Conservation (phyloP, 495 filamentous ascomycete species). For the Aeminium ludgeri region DNA sequence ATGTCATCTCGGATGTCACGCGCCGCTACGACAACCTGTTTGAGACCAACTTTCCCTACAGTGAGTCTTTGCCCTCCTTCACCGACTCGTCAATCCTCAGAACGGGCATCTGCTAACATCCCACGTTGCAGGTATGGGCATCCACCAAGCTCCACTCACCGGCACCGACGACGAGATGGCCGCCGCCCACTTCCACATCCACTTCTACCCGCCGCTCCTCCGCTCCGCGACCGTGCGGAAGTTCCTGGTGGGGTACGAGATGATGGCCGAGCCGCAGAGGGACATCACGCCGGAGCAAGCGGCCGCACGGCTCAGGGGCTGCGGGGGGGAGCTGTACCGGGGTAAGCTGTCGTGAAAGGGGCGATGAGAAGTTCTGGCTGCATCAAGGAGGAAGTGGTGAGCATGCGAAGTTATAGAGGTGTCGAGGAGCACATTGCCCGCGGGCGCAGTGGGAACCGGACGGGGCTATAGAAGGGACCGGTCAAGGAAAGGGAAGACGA, state of each 20-base stretch:
- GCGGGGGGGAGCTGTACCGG: conserved; percentile 71
- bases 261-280: conserved; percentile 91
- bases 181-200: conserved; percentile 79
- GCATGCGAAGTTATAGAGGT: too few species aligned
- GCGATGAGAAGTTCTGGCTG: too few species aligned
- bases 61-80: conserved; percentile 28
- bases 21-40: conserved; percentile 92
- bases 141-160: conserved; percentile 86
- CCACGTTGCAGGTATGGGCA: conserved; percentile 42
- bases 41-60: conserved; percentile 92
- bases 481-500: too few species aligned
- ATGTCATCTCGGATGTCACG: conserved; percentile 71
- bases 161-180: conserved; percentile 74
- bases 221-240: conserved; percentile 87
- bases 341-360: too few species aligned
- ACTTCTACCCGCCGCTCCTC: conserved; percentile 90
- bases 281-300: conserved; percentile 98
- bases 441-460: too few species aligned
- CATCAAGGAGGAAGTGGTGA: too few species aligned
- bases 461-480: too few species aligned
- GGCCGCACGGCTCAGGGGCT: conserved; percentile 53
- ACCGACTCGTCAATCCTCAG: too few species aligned
- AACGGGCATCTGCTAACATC: too few species aligned
- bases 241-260: conserved; percentile 88
- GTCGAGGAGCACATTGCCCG: too few species aligned